phyloP scores from a whole-genome alignment of 345 rosid genomes.

The Linum lewisii region DNA sequence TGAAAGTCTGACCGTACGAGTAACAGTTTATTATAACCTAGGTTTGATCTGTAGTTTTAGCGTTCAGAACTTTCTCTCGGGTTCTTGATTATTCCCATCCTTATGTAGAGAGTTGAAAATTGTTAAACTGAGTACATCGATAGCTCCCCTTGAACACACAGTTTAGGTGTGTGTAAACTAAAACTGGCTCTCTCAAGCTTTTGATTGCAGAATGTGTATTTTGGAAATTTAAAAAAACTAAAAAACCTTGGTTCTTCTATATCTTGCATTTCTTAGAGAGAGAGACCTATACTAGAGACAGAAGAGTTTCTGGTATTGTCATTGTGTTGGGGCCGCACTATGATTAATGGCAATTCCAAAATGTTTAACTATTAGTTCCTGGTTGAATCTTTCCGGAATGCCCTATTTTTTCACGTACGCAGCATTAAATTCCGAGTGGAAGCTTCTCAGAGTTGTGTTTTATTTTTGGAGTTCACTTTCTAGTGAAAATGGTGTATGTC shows the following conservation, averaged over 20 bases:
- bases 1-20: too few relatives aligned
- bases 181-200: neutral
- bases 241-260: neutral
- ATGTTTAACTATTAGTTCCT: too few relatives aligned
- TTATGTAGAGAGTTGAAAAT: neutral
- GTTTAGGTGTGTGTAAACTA: neutral
- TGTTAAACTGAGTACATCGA: neutral
- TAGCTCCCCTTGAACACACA: neutral
- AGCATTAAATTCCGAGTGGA: too few relatives aligned
- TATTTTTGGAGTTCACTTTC: too few relatives aligned
- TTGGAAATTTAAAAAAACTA: neutral
- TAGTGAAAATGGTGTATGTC: too few relatives aligned
- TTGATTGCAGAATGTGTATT: neutral
- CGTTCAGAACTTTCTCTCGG: neutral
- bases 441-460: too few relatives aligned
- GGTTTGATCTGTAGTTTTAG: neutral
- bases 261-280: too few relatives aligned
- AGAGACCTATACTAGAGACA: neutral
- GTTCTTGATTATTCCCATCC: neutral
- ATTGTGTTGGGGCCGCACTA: neutral
- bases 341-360: too few relatives aligned
- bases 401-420: too few relatives aligned
- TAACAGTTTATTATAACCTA: too few relatives aligned
- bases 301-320: neutral
- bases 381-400: too few relatives aligned